These are phyloP conservation scores for Metarhizium album DNA, from an alignment of 2,329 filamentous ascomycete genomes.

Conservation along the genomic window DNA sequence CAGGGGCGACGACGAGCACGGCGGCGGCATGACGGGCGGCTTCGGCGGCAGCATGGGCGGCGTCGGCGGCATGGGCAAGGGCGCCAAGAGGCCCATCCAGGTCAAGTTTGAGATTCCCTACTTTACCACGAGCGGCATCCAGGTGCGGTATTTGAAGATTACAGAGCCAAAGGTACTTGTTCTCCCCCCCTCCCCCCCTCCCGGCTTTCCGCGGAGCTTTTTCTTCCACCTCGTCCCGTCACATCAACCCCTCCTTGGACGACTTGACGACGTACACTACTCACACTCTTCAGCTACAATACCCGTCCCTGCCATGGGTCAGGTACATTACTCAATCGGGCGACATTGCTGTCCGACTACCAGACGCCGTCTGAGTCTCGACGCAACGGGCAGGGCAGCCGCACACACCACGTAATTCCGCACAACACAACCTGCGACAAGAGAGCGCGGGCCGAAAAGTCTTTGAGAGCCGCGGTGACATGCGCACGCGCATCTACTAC, in stretches of 20 bases:
- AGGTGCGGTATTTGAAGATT: slow-evolving; percentile 97
- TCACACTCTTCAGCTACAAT: slow-evolving; percentile 63
- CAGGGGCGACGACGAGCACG: slow-evolving; percentile 87
- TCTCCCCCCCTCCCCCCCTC: background rate
- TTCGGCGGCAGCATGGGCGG: slow-evolving; percentile 97
- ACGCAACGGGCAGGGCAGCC: background rate
- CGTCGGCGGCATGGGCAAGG: slow-evolving; percentile 65
- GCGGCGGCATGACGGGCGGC: slow-evolving; percentile 93
- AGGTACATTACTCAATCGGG: slow-evolving; percentile 97
- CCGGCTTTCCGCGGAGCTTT: background rate
- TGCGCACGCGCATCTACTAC: background rate
- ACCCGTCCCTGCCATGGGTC: slow-evolving; percentile 94
- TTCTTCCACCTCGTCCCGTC: background rate
- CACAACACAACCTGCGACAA: background rate
- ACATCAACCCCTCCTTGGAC: too few relatives aligned
- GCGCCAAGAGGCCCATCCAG: slow-evolving; percentile 85
- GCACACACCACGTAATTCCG: background rate
- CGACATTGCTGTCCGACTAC: slow-evolving; percentile 88
- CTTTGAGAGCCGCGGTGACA: background rate
- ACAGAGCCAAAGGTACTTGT: slow-evolving; percentile 86
- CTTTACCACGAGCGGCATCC: slow-evolving; percentile 98
- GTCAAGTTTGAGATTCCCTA: slow-evolving; percentile 99
- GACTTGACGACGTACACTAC: slow-evolving; percentile 1
- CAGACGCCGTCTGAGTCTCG: slow-evolving; percentile 64
- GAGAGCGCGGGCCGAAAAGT: background rate